Base-by-base conservation (phyloP, 805 yeast species). In the Teunomyces pallodes region DNA sequence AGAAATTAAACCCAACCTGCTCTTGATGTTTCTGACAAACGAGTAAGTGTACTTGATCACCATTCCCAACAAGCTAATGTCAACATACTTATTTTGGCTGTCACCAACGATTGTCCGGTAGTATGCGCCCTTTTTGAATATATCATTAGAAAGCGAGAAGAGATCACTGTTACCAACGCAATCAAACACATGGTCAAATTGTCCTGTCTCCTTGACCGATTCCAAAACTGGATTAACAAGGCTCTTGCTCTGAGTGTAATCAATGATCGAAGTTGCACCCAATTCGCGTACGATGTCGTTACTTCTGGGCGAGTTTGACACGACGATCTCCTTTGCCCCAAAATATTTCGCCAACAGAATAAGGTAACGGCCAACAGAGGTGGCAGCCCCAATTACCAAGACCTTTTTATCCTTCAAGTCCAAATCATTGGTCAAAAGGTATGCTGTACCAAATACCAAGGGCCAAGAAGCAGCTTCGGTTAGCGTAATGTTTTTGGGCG, bases 321-420 rank as follows among this genome's bases (percentile, higher is more conserved):
- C 82, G 4, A 80, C 83, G 17, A 88, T 78, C 9, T 74, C 74
- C 24, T 67, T 66, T 7, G 81, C 80, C 2, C 72, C 65, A 40
- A 56, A 53, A 35, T 74, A 62, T 61, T 79, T 83, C 8, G 84
- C 80, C 36, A 86, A 61, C 61, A 83, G 87, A 31, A 81, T 68
- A 3, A 76, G 71, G 50, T 71, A 74, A 27, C 74, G 60, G 17
- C 91, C 90, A 12, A 86, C 90, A 10, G 84, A 67, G 1, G 95
- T 82, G 7, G 87, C 83, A 24, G 86, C 92, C 33, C 96, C 96
- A 42, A 86, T 68, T 16, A 88, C 75, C 42, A 87, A 70, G 3
- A 86, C 79, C 49, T 74, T 77, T 8, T 70, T 69, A 9, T 70
- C 69, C 33, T 67, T 70, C 16, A 79, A 65, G 30, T 65, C 70